Conservation (phyloP, 2,329 filamentous ascomycete species). For the Trichoderma sp. region DNA sequence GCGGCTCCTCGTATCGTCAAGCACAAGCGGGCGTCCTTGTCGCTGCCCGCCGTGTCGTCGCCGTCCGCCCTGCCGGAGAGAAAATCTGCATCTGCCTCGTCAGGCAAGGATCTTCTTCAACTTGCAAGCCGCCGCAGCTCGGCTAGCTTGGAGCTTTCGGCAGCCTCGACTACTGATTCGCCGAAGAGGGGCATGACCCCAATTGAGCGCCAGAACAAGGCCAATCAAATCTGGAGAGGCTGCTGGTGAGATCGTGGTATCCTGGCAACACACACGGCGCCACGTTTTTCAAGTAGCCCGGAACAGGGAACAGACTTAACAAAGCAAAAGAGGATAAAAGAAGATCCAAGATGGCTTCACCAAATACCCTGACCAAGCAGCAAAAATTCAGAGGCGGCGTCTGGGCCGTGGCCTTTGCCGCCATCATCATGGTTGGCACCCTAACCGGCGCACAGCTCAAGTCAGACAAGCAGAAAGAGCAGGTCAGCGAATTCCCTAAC, state of each 20-base stretch:
- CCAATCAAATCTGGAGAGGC: constrained; percentile 29
- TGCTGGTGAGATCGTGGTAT: constrained; percentile 25
- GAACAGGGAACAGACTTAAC: not conserved
- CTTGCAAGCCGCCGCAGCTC: not conserved
- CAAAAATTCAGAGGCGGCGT: constrained; percentile 36
- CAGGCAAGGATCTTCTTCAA: not conserved
- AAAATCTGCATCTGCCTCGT: not conserved
- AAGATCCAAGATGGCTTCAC: not conserved
- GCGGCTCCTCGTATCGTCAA: not conserved
- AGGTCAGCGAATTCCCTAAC: constrained; percentile 31
- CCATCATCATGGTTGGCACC: constrained; percentile 46
- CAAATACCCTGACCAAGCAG: constrained; percentile 29
- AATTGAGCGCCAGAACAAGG: constrained; percentile 24
- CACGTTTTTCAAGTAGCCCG: not conserved
- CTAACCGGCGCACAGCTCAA: constrained; percentile 51
- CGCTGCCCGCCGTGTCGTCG: not conserved
- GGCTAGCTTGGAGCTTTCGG: not conserved
- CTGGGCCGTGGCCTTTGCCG: constrained; percentile 45
- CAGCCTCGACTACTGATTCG: not conserved
- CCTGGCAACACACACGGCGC: not conserved
- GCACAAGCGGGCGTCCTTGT: not conserved
- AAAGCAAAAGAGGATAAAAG: not conserved
- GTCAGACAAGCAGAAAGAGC: constrained; percentile 45
- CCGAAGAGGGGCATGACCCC: constrained; percentile 22
- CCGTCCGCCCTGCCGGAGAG: not conserved